phyloP scores from a whole-genome alignment of 139 green algal genomes.

The Picochlorum sp. region DNA sequence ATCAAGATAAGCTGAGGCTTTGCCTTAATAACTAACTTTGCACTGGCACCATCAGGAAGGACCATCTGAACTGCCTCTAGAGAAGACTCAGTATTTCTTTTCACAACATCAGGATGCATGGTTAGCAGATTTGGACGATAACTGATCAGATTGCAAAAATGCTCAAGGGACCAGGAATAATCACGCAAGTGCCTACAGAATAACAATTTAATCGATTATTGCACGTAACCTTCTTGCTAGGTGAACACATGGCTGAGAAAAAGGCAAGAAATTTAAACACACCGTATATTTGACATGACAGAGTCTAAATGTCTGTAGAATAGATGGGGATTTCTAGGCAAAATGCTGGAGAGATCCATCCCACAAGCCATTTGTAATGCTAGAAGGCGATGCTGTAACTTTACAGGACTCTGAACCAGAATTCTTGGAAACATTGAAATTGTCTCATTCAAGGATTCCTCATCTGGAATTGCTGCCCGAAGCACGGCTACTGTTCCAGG shows the following conservation, averaged over 20 bases:
- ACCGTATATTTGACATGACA: constrained; percentile 1
- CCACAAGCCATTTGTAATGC: neutral
- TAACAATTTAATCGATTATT: no score
- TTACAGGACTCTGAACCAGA: neutral
- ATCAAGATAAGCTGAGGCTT: constrained; percentile 4
- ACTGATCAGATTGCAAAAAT: neutral
- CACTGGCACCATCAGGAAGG: neutral
- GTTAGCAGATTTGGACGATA: neutral
- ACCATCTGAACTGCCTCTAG: neutral
- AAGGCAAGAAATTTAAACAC: no score
- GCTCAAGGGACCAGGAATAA: neutral
- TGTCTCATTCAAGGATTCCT: neutral
- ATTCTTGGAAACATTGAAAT: neutral
- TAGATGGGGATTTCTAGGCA: neutral
- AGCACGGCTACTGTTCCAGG: constrained; percentile 1
- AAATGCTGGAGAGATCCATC: neutral
- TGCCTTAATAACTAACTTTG: neutral
- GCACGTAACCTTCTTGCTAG: no score
- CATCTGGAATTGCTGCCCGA: constrained; percentile 1
- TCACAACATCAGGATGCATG: neutral
- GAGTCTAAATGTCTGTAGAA: neutral
- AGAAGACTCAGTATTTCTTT: neutral
- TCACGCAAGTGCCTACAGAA: neutral
- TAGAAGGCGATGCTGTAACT: constrained; percentile 1
- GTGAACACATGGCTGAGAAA: no score